Evolutionary conservation across 495 filamentous ascomycete genomes (phyloP).

Genomic region (Aspergillus sparsus): DNA sequence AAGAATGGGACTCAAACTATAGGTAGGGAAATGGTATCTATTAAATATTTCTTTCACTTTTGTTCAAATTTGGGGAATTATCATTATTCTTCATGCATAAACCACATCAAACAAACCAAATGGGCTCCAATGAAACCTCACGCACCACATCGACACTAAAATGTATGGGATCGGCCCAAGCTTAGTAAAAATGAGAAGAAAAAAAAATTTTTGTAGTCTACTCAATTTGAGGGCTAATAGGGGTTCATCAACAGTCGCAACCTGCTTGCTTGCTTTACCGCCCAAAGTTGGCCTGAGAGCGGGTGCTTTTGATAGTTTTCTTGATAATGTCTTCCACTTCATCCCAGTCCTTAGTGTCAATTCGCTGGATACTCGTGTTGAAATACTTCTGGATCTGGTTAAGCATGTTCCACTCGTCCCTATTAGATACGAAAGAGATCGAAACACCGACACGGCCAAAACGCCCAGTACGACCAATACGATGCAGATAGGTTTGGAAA

Average conservation of each 20-base stretch:
- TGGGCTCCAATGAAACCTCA: constrained; percentile 3
- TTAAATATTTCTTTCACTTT: constrained; percentile 25
- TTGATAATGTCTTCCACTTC: constrained; percentile 78
- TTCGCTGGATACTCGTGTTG: constrained; percentile 54
- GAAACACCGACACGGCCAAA: constrained; percentile 97
- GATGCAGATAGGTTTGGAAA: constrained; percentile 93
- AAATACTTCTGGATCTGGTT: constrained; percentile 75
- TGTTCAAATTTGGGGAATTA: constrained; percentile 22
- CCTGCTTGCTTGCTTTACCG: constrained; percentile 10
- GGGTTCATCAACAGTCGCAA: not conserved
- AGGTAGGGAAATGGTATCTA: constrained; percentile 35
- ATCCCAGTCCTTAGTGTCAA: constrained; percentile 80
- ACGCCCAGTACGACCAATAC: constrained; percentile 94
- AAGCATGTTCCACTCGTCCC: constrained; percentile 71
- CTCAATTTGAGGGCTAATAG: not conserved
- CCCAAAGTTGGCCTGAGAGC: constrained; percentile 62
- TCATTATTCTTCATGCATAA: constrained; percentile 38
- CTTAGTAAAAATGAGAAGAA: too few relatives aligned
- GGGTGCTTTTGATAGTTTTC: constrained; percentile 76
- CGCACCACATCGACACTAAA: not conserved
- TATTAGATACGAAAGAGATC: constrained; percentile 86
- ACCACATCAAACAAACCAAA: constrained; percentile 20
- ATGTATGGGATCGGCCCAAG: not conserved
- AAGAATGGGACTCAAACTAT: not conserved
- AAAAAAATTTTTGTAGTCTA: not conserved